These are phyloP conservation scores for Penicillium sp. DNA, from an alignment of 2,329 filamentous ascomycete genomes.

Conservation along the genomic window DNA sequence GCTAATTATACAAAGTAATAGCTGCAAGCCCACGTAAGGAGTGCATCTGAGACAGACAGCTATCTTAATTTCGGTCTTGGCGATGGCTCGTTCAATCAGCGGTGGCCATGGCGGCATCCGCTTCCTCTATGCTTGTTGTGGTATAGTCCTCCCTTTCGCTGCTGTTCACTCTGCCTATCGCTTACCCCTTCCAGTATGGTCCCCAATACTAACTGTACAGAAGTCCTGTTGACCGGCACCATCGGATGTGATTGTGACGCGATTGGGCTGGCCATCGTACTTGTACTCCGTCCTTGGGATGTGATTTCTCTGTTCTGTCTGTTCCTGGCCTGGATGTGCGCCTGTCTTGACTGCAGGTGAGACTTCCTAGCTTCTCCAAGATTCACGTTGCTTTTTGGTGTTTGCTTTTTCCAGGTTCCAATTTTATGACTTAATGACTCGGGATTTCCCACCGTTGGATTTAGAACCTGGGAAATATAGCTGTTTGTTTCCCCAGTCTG, in stretches of 20 bases:
- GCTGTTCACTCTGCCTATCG: constrained; percentile 2
- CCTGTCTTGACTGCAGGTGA: not conserved
- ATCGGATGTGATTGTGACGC: constrained; percentile 3
- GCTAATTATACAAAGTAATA: constrained; percentile 11
- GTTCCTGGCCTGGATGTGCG: not conserved
- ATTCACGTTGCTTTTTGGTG: constrained; percentile 1
- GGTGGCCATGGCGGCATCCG: constrained; percentile 4
- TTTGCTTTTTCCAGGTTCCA: not conserved
- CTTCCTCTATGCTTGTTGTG: not conserved
- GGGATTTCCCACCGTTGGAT: constrained; percentile 1
- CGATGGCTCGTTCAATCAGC: constrained; percentile 13
- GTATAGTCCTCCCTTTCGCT: not conserved
- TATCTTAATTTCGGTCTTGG: constrained; percentile 7
- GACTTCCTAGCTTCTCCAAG: not conserved
- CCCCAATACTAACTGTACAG: not conserved
- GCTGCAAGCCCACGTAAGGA: constrained; percentile 15
- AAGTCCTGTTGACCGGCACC: not conserved
- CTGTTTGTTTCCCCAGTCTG: not conserved
- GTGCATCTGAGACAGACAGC: constrained; percentile 20
- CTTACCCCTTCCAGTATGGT: constrained; percentile 3
- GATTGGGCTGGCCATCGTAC: not conserved
- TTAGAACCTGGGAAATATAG: not conserved
- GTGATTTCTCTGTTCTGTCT: not conserved
- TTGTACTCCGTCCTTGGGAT: not conserved
- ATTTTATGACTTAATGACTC: not conserved